A percentile compares a stretch with the other conserved stretches of the same genome.
Evolutionary conservation across 441 rosid genomes (phyloP).

Genomic region (Metrosideros polymorpha): DNA sequence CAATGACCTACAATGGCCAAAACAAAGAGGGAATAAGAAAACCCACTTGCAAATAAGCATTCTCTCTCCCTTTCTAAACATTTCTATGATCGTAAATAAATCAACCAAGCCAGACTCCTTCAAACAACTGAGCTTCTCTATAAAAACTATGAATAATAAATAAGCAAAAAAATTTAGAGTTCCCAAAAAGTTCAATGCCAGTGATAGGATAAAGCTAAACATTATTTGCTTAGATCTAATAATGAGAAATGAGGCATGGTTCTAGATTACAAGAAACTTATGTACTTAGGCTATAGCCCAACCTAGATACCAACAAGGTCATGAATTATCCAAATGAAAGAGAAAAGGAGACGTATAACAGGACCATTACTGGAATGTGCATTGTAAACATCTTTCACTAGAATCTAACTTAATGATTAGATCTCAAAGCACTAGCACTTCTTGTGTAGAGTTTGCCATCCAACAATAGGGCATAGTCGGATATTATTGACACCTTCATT

Average conservation of each 20-base stretch:
- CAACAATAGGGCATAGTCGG: background rate
- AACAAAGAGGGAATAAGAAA: background rate
- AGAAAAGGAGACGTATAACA: background rate
- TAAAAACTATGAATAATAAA: background rate
- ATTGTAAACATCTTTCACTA: background rate
- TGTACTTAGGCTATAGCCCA: background rate
- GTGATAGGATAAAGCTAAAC: background rate
- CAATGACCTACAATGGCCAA: constrained; percentile 54
- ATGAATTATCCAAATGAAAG: background rate
- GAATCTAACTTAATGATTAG: background rate
- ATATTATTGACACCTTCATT: background rate
- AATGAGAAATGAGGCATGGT: background rate
- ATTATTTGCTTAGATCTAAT: background rate
- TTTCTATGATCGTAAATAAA: background rate
- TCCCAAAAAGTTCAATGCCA: background rate
- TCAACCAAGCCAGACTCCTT: background rate
- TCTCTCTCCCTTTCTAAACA: background rate
- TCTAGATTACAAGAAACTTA: background rate
- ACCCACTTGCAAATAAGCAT: background rate
- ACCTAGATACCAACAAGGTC: background rate
- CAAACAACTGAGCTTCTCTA: background rate
- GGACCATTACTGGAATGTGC: background rate
- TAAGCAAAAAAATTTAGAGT: background rate
- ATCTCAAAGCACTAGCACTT: background rate
- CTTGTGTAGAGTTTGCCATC: background rate